These are phyloP conservation scores for Linanthus parryae DNA, from an alignment of 148 eudicot genomes.

Conservation along the genomic window DNA sequence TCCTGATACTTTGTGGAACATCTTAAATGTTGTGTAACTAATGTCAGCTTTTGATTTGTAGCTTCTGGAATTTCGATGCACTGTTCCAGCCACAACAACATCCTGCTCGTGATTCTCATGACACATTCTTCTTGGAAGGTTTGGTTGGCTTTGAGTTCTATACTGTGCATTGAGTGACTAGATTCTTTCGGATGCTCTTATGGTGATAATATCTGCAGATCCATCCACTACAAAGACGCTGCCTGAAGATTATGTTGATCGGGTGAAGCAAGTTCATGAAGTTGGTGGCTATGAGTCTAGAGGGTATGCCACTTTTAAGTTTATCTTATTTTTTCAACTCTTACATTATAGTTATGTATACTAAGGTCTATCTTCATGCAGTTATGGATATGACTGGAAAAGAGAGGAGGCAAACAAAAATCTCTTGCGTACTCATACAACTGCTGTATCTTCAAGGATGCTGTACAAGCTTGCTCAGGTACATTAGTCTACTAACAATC, in stretches of 20 bases:
- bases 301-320: conserved; percentile 47
- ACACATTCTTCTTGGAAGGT: conserved; percentile 90
- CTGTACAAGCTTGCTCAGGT: conserved; percentile 89
- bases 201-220: conserved; percentile 29
- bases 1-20: too few relatives aligned
- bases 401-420: conserved; percentile 89
- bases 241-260: conserved; percentile 93
- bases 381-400: conserved; percentile 96
- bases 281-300: conserved; percentile 91
- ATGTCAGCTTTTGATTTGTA: conserved; percentile 34
- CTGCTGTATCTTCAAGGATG: conserved; percentile 98
- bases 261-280: conserved; percentile 78
- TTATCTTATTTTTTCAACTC: neutral
- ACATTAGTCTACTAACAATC: neutral
- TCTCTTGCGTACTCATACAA: conserved; percentile 91
- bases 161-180: neutral
- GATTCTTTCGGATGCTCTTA: conserved; percentile 2
- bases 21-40: neutral
- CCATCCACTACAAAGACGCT: conserved; percentile 71
- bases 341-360: neutral
- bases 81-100: conserved; percentile 97
- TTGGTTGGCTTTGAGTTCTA: conserved; percentile 6
- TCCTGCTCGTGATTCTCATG: conserved; percentile 98
- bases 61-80: conserved; percentile 96
- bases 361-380: conserved; percentile 14